Conservation (phyloP, 106 monocot species). For the Allium fistulosum region DNA sequence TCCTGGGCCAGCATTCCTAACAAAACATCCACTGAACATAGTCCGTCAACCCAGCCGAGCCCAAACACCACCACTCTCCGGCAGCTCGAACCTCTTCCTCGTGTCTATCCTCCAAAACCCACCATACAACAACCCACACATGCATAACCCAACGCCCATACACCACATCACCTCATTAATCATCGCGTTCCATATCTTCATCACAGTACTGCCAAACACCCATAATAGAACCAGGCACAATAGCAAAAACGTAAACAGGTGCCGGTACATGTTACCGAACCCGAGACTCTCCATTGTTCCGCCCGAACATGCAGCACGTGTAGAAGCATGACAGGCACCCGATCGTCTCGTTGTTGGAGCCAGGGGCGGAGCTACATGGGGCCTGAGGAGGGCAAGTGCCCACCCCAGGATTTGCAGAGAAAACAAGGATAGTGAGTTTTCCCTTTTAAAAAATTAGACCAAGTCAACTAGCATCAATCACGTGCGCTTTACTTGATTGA, state of each 20-base stretch:
- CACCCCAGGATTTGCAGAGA: too few species aligned
- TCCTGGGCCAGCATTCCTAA: slow-evolving; percentile 44
- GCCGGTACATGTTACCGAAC: slow-evolving; percentile 50
- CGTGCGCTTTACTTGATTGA: too few species aligned
- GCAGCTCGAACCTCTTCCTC: slow-evolving; percentile 41
- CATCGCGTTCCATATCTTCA: too few species aligned
- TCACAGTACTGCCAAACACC: slow-evolving; percentile 22
- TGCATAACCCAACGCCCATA: slow-evolving; percentile 19
- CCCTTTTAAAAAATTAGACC: too few species aligned
- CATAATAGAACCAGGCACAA: slow-evolving; percentile 29
- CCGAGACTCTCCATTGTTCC: slow-evolving; percentile 55
- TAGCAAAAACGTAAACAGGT: slow-evolving; percentile 31
- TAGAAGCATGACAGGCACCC: slow-evolving; percentile 35
- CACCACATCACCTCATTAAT: slow-evolving; percentile 13
- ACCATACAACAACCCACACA: slow-evolving; percentile 39
- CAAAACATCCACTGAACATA: slow-evolving; percentile 29
- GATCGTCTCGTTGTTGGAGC: slow-evolving; percentile 16
- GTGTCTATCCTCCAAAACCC: slow-evolving; percentile 49
- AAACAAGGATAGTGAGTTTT: too few species aligned
- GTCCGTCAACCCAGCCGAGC: slow-evolving; percentile 10
- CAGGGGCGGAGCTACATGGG: too few species aligned
- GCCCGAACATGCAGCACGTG: slow-evolving; percentile 41
- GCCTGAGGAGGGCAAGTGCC: too few species aligned
- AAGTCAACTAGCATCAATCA: too few species aligned
- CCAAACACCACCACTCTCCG: slow-evolving; percentile 23